Evolutionary conservation across 805 yeast species (phyloP).

Genomic region (Myxozyma udenii): DNA sequence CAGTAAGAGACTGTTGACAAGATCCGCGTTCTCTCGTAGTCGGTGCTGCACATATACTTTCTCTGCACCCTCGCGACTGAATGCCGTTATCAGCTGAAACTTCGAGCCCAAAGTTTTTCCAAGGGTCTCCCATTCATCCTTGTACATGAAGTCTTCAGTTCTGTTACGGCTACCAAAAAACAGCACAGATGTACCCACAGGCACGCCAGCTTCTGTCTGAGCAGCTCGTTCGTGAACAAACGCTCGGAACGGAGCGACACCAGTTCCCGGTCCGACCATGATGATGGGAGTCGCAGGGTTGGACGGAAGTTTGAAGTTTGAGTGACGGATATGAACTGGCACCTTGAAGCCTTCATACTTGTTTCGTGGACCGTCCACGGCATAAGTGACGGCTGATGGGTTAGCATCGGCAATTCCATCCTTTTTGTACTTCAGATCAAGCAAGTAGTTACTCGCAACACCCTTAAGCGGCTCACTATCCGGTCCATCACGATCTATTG

Average conservation of each 20-base stretch:
- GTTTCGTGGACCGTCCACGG: constrained; percentile 80
- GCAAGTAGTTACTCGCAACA: constrained; percentile 85
- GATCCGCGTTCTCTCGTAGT: constrained; percentile 49
- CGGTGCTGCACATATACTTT: constrained; percentile 84
- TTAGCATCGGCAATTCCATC: constrained; percentile 43
- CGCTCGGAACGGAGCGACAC: constrained; percentile 97
- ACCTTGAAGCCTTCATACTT: constrained; percentile 50
- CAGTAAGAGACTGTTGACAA: constrained; percentile 51
- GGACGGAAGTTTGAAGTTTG: constrained; percentile 89
- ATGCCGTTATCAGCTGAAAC: constrained; percentile 77
- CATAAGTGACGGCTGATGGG: constrained; percentile 54
- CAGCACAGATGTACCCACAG: constrained; percentile 68
- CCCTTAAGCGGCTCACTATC: constrained; percentile 58
- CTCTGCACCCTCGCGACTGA: constrained; percentile 69
- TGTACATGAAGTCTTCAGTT: constrained; percentile 78
- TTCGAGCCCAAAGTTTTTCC: constrained; percentile 54
- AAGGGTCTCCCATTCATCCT: constrained; percentile 69
- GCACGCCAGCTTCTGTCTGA: constrained; percentile 48
- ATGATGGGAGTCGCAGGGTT: constrained; percentile 80
- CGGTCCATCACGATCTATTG: constrained; percentile 36
- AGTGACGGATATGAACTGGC: constrained; percentile 91
- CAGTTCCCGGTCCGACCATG: constrained; percentile 97
- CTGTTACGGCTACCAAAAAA: constrained; percentile 85
- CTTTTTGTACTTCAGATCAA: constrained; percentile 62
- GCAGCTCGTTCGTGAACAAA: constrained; percentile 83